Percentiles rank a stretch among this genome's conserved stretches.
These are phyloP conservation scores for Lipomyces yamadae DNA, from an alignment of 805 yeast genomes.

Conservation along the genomic window DNA sequence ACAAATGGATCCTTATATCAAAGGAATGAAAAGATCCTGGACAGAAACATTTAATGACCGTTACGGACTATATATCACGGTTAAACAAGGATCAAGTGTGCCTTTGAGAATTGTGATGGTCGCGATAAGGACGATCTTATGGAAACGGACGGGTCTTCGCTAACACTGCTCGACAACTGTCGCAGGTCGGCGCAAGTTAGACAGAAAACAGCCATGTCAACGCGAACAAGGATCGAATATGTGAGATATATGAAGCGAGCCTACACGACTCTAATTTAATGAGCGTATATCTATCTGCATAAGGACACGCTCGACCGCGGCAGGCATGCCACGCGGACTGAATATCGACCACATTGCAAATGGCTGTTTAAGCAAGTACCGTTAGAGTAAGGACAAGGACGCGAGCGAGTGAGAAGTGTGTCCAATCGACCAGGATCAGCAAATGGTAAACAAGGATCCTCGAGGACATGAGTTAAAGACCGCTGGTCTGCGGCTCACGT, in stretches of 20 bases:
- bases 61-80: background rate
- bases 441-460: background rate
- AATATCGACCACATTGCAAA: background rate
- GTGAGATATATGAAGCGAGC: background rate
- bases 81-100: background rate
- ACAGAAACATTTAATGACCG: background rate
- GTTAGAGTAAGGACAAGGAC: background rate
- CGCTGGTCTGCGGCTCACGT: no score
- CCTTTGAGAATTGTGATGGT: background rate
- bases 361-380: background rate
- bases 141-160: background rate
- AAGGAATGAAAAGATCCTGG: background rate
- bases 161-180: background rate
- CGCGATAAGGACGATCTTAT: background rate
- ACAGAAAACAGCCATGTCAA: background rate
- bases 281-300: background rate
- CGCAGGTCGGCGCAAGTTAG: background rate
- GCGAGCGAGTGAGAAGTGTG: background rate
- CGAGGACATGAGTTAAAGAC: background rate
- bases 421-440: background rate
- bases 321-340: background rate
- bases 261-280: background rate
- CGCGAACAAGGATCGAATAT: background rate
- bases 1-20: background rate
- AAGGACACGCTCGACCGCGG: background rate